phyloP scores from a whole-genome alignment of 768 basidiomycete species.

The Kwoniella shandongensis region DNA sequence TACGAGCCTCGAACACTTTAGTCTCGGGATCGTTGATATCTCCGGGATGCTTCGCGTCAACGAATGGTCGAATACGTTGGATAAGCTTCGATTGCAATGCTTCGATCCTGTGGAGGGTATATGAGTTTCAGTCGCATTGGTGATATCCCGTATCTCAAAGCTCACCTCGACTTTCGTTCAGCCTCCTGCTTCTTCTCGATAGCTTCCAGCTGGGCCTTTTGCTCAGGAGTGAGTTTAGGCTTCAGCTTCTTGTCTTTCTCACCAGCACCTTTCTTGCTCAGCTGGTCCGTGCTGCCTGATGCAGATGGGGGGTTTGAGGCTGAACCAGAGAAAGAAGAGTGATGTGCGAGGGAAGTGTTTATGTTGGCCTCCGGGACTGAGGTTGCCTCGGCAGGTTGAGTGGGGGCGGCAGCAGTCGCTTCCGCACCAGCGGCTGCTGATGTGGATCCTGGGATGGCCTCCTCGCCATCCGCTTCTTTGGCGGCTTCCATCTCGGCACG shows the following conservation, averaged over 20 bases:
- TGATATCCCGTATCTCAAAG: too few species aligned
- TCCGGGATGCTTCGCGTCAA: slow-evolving; percentile 81
- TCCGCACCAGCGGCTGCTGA: slow-evolving; percentile 21
- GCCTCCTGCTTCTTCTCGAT: slow-evolving; percentile 78
- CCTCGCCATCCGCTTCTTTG: slow-evolving; percentile 56
- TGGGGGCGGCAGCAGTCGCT: slow-evolving; percentile 27
- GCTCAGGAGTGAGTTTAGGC: slow-evolving; percentile 70
- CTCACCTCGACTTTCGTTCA: slow-evolving; percentile 53
- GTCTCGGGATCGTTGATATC: slow-evolving; percentile 71
- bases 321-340: slow-evolving; percentile 28
- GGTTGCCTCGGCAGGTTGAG: slow-evolving; percentile 20
- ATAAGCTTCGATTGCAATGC: slow-evolving; percentile 73
- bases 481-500: slow-evolving; percentile 80
- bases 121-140: too few species aligned
- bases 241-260: slow-evolving; percentile 53
- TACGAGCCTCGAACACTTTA: slow-evolving; percentile 69
- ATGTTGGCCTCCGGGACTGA: slow-evolving; percentile 18
- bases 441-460: slow-evolving; percentile 31
- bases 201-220: slow-evolving; percentile 76
- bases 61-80: slow-evolving; percentile 82
- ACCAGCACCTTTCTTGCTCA: slow-evolving; percentile 41
- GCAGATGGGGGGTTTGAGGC: slow-evolving; percentile 23
- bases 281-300: slow-evolving; percentile 18
- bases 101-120: slow-evolving; percentile 62
- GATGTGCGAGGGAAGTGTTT: slow-evolving; percentile 31